Base-by-base conservation (phyloP, 1,139 yeast genomes). In the Taphrina wiesneri region DNA sequence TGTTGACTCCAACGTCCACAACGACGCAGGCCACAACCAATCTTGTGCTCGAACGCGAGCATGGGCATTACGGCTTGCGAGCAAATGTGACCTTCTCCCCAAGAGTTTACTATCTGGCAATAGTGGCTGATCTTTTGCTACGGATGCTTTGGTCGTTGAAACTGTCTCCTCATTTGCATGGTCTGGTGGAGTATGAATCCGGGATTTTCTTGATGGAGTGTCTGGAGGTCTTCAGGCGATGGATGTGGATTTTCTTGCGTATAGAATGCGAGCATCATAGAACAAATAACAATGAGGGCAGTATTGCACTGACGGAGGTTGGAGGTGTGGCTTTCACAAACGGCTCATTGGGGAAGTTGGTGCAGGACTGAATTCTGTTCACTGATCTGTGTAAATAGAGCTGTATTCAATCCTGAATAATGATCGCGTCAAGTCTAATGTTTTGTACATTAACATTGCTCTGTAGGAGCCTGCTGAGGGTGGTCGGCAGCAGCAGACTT, bases 211-310 rank as follows among this genome's bases (percentile, higher is more conserved):
- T 53, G 26, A 56, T 63, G 63, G 96, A 92, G 72, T 72, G 84
- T 9, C 76, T 91, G 65, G 99, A 93, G 75, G 80, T 93, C 11
- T 71, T 86, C 11, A 82, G 99, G 76, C 81, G 99, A 72, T 90
- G 93, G 85, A 77, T 90, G 67, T 93, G 99, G 99, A 84, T 92
- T 63, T 84, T 90, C 71, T 79, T 92, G 73, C 87, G 95, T 74
- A 78, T 91, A 36, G 97, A 92, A 72, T 51, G 57, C 26, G 64
- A 60, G 57, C 57, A 60, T 46, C 51, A 39, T 19, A 36, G 64
- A 4, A 28, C 30, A 19, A 43, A 26, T n/a, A 17, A n/a, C 19
- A 19, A 26, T 7, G 49, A 28, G 13, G 64, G 64, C 9, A 19
- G 43, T 23, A 28, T 60, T 7, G 57, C 54, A 11, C 30, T 60